Conservation (phyloP, 176 grass and related monocot genomes). For the Triticum timopheevii region DNA sequence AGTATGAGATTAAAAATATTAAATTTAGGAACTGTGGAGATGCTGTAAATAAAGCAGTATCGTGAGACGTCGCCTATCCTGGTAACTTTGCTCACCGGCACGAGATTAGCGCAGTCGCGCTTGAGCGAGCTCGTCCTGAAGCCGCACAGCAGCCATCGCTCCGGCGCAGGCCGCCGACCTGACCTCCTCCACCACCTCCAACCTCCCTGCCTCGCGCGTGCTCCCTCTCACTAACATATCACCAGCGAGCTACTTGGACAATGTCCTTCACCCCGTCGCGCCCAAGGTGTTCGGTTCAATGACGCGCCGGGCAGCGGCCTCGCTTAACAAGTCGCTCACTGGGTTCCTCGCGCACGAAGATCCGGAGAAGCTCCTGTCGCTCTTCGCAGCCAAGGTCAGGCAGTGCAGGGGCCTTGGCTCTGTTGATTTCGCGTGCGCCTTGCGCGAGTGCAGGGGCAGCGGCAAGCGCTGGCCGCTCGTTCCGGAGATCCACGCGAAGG, state of each 20-base stretch:
- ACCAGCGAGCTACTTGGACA: rapidly evolving
- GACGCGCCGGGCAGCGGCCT: conserved; percentile 24
- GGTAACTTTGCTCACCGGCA: too few species aligned
- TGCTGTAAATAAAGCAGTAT: background rate
- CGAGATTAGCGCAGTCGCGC: background rate
- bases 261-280: background rate
- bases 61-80: background rate
- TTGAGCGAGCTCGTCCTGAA: background rate
- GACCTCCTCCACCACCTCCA: background rate
- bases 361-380: background rate
- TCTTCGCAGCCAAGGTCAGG: conserved; percentile 21
- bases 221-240: too few species aligned
- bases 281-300: conserved; percentile 33
- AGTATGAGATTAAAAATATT: too few species aligned
- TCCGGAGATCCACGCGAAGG: conserved; percentile 24
- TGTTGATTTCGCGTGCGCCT: background rate
- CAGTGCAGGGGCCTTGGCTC: background rate
- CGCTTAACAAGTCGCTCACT: conserved; percentile 19
- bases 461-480: background rate
- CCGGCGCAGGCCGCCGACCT: background rate
- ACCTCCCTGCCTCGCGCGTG: background rate
- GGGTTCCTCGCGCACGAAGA: background rate
- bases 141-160: background rate
- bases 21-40: too few species aligned
- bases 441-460: conserved; percentile 32